phyloP scores from a whole-genome alignment of 257 asterid species.

The Cruciata laevipes region DNA sequence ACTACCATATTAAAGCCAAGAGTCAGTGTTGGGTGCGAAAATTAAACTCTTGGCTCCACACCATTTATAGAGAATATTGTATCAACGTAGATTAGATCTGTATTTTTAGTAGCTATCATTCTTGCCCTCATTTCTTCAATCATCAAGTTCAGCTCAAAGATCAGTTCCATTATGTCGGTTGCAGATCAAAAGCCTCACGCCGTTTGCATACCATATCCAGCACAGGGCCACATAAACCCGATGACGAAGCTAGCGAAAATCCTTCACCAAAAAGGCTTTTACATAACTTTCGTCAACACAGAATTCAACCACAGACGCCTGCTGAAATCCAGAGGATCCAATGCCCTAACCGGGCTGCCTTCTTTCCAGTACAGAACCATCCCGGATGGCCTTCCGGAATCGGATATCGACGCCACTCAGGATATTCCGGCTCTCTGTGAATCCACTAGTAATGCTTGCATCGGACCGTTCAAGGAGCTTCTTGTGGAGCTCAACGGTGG shows the following conservation, averaged over 20 bases:
- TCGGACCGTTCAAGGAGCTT: constrained; percentile 18
- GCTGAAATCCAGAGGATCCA: constrained; percentile 16
- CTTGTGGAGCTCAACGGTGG: constrained; percentile 1
- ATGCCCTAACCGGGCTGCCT: constrained; percentile 13
- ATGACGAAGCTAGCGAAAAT: constrained; percentile 17
- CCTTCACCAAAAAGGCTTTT: constrained; percentile 16
- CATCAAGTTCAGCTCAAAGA: too few species aligned
- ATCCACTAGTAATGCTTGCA: neutral
- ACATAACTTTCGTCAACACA: constrained; percentile 16
- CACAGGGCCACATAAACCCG: constrained; percentile 18
- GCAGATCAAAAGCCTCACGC: constrained; percentile 13
- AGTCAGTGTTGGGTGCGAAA: too few species aligned
- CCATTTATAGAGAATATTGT: too few species aligned
- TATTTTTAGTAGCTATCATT: too few species aligned
- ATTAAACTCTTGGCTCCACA: too few species aligned
- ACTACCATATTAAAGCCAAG: too few species aligned
- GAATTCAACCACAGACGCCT: neutral
- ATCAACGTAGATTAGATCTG: too few species aligned
- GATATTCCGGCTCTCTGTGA: constrained; percentile 11
- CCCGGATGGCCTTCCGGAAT: constrained; percentile 9
- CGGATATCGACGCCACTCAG: constrained; percentile 18
- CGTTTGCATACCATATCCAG: constrained; percentile 16
- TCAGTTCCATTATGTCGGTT: neutral
- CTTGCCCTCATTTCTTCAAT: neutral
- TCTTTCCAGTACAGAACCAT: constrained; percentile 14